Base-by-base conservation (phyloP, 345 rosid genomes). In the Linum tenue region DNA sequence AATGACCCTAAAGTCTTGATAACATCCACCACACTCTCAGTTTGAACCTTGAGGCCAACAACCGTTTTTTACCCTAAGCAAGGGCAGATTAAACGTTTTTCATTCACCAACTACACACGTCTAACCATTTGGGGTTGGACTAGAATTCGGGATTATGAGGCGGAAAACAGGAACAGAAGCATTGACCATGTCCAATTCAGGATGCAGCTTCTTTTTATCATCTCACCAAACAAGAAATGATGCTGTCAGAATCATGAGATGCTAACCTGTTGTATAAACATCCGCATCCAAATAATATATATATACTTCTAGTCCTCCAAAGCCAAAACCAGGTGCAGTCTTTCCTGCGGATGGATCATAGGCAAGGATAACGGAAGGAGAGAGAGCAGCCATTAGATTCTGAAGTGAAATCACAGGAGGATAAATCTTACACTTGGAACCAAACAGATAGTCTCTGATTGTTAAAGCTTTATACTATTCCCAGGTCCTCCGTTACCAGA, bases 241-340 rank as follows among this genome's bases (percentile, higher is more conserved):
- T n/a, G 39, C 31, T 39, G 3, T 50, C 17, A 51, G 2, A 50
- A 4, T 39, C 5, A 66, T 35, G 63, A 39, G 70, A 59, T 38
- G 73, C 87, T 77, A 65, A 87, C 95, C 88, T 35, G 87, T 22
- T 60, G 78, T 75, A 77, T 88, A 90, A 51, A 94, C 81, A 80
- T 94, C 99, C 80, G 88, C 99, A 77, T 94, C 99, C 85, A 90
- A 22, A 22, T 97, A 39, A 72, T 88, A 82, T 85, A 22, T 95
- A 77, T 80, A 92, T 70, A 88, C 99, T 77, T 90, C 99, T 51
- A 94, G 92, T 60, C 97, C 99, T 39, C 99, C 99, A 82, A 94
- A 88, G 72, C 99, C 99, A 82, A 94, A 90, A 64, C 99, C 99
- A 53, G 95, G 88, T 74, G 91, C 92, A 75, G 79, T 76, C 75